These are phyloP conservation scores for Exophiala bonariae DNA, from an alignment of 2,329 filamentous ascomycete genomes.

Conservation along the genomic window DNA sequence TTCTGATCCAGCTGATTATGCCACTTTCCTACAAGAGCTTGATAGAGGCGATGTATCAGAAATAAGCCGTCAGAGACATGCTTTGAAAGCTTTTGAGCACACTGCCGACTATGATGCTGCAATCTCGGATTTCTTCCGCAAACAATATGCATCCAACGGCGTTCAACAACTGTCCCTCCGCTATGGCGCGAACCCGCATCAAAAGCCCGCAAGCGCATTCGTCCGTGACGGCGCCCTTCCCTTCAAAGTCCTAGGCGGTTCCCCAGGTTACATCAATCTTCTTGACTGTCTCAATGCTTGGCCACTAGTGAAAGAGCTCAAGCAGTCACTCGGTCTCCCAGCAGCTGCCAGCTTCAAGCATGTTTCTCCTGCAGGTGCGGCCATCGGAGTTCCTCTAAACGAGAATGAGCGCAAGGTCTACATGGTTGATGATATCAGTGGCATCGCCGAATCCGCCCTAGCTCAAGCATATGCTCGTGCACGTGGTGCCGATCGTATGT, in stretches of 20 bases:
- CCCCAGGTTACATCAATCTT: conserved; percentile 96
- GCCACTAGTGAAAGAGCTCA: conserved; percentile 95
- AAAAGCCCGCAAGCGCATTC: conserved; percentile 91
- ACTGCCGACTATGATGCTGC: conserved; percentile 95
- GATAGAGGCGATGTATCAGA: conserved; percentile 84
- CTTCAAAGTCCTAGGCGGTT: conserved; percentile 89
- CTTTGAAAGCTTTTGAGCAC: conserved; percentile 97
- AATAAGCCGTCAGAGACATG: conserved; percentile 81
- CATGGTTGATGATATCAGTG: conserved; percentile 94
- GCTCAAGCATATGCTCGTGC: conserved; percentile 96
- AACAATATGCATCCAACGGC: conserved; percentile 87
- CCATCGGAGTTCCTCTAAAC: conserved; percentile 84
- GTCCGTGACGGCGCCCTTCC: conserved; percentile 72
- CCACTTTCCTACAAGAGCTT: conserved; percentile 88
- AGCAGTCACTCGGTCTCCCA: conserved; percentile 79
- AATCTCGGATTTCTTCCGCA: conserved; percentile 96
- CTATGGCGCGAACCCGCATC: conserved; percentile 96
- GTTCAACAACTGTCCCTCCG: conserved; percentile 80
- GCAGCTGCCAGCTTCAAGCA: conserved; percentile 99
- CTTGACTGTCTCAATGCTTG: conserved; percentile 95
- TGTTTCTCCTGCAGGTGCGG: conserved; percentile 93
- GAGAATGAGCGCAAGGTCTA: conserved; percentile 94
- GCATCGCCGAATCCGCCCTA: conserved; percentile 79
- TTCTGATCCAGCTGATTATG: conserved; percentile 90
- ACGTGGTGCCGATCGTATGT: conserved; percentile 96